These are phyloP conservation scores for Conoideocrella luteorostrata DNA, from an alignment of 2,329 filamentous ascomycete species.

Conservation along the genomic window DNA sequence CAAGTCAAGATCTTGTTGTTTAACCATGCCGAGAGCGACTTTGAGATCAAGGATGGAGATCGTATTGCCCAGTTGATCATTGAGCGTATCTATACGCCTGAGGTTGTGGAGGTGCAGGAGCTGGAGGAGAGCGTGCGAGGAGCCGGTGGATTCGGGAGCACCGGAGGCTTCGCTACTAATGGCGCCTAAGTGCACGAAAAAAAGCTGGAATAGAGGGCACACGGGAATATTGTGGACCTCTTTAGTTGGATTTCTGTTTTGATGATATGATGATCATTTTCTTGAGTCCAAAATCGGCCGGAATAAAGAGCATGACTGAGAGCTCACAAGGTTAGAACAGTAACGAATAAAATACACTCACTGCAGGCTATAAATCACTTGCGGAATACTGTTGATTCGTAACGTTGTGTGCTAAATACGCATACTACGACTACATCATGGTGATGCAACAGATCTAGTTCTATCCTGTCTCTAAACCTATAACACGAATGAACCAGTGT, in stretches of 20 bases:
- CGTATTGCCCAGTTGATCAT: constrained; percentile 89
- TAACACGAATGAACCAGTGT: neutral
- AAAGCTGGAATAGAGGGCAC: neutral
- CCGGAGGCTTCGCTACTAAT: constrained; percentile 40
- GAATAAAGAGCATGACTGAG: too few relatives aligned
- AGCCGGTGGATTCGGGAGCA: constrained; percentile 87
- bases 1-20: constrained; percentile 92
- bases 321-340: too few relatives aligned
- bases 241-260: too few relatives aligned
- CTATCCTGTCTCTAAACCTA: neutral
- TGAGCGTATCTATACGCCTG: constrained; percentile 90
- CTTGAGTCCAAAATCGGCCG: too few relatives aligned
- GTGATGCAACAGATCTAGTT: neutral
- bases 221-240: too few relatives aligned
- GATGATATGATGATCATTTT: too few relatives aligned
- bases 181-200: neutral
- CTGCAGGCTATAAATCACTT: too few relatives aligned
- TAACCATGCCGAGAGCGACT: constrained; percentile 81
- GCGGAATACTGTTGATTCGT: too few relatives aligned
- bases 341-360: too few relatives aligned
- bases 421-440: too few relatives aligned
- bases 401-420: too few relatives aligned
- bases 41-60: constrained; percentile 76
- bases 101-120: constrained; percentile 81
- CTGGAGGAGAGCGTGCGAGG: constrained; percentile 87